A percentile compares a stretch with the other conserved stretches of the same genome.
Evolutionary conservation across 495 filamentous ascomycete genomes (phyloP).

Genomic region (Pseudoneurospora amorphoporcata): DNA sequence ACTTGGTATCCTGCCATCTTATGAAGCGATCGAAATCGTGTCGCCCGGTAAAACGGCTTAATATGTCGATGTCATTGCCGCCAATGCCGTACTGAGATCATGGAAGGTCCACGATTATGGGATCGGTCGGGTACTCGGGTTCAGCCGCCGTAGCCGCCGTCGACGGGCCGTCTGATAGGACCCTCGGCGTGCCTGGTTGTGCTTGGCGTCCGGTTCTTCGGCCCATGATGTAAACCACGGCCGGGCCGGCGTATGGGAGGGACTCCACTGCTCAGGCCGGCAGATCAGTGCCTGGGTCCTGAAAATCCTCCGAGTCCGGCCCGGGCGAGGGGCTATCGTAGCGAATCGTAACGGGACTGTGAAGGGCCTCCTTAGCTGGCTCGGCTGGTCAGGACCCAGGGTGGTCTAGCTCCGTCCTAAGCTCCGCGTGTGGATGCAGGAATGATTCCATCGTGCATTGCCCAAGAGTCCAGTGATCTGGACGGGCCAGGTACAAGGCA

Average conservation of each 20-base stretch:
- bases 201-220: not conserved
- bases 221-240: not conserved
- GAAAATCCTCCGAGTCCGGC: not conserved
- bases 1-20: not conserved
- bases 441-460: not conserved
- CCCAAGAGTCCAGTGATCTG: not conserved
- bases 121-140: not conserved
- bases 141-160: not conserved
- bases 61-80: not conserved
- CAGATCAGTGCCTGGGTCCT: not conserved
- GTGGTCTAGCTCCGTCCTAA: not conserved
- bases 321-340: not conserved
- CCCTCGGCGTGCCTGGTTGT: not conserved
- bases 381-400: not conserved
- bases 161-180: not conserved
- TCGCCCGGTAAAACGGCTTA: not conserved
- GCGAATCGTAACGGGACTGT: not conserved
- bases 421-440: not conserved
- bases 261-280: not conserved
- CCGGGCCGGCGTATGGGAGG: not conserved
- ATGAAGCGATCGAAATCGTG: not conserved
- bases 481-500: not conserved
- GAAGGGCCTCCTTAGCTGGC: not conserved
- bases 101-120: not conserved
- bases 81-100: not conserved